These are phyloP conservation scores for Colletotrichum sp. DNA, from an alignment of 2,329 filamentous ascomycete species.

Conservation along the genomic window DNA sequence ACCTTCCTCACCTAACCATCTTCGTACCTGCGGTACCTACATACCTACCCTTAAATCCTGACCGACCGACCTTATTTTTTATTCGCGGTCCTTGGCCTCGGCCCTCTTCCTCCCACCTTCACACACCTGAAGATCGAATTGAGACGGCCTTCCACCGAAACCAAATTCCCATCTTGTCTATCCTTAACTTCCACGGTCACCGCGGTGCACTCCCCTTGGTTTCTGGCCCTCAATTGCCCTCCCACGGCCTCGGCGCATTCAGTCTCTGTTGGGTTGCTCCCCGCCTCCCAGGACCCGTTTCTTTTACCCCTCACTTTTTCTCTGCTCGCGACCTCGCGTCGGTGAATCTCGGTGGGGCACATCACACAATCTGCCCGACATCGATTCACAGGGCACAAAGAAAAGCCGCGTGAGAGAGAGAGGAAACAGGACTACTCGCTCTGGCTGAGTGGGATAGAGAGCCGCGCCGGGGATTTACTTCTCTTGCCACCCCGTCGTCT, in stretches of 20 bases:
- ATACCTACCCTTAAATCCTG: constrained; percentile 14
- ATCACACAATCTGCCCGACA: constrained; percentile 21
- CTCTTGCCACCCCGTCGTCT: background rate
- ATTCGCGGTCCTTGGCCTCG: constrained; percentile 22
- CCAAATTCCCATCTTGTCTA: background rate
- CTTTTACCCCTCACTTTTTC: constrained; percentile 23
- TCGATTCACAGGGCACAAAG: constrained; percentile 11
- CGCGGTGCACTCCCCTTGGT: background rate
- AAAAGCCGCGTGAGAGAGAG: constrained; percentile 8
- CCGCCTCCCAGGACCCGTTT: constrained; percentile 16
- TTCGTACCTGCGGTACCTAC: background rate
- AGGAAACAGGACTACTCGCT: background rate
- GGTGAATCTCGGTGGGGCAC: constrained; percentile 26
- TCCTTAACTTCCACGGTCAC: background rate
- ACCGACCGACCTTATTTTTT: constrained; percentile 23
- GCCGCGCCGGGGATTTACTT: background rate
- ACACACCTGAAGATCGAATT: constrained; percentile 12
- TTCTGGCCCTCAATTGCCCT: constrained; percentile 11
- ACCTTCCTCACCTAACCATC: background rate
- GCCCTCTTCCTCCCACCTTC: constrained; percentile 21
- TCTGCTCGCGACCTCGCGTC: constrained; percentile 19
- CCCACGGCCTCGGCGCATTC: constrained; percentile 8
- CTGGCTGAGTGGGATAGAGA: background rate
- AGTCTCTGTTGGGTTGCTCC: constrained; percentile 2
- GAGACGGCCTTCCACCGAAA: constrained; percentile 10